phyloP scores from a whole-genome alignment of 129 eudicot species.

The Silybum marianum region DNA sequence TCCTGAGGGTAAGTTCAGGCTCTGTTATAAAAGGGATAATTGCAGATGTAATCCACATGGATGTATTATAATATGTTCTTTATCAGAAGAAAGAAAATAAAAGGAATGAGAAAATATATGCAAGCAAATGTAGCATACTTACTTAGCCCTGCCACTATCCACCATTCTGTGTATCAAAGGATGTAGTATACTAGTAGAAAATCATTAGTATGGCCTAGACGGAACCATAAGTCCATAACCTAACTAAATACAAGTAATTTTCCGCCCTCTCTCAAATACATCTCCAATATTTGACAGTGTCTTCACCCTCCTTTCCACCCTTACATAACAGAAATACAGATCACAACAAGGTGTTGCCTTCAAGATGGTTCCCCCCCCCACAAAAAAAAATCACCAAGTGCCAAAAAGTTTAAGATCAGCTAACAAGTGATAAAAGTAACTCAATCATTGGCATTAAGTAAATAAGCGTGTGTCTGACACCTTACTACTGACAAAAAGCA shows the following conservation, averaged over 20 bases:
- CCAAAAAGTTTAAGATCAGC: constrained; percentile 10
- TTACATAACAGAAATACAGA: background rate
- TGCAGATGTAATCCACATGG: background rate
- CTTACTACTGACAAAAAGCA: constrained; percentile 88
- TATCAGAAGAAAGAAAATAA: background rate
- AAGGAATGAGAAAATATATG: background rate
- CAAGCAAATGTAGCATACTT: background rate
- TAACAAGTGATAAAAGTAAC: constrained; percentile 17
- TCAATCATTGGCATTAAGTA: constrained; percentile 21
- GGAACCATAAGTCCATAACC: too few species aligned
- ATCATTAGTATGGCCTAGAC: too few species aligned
- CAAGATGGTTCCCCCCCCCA: background rate
- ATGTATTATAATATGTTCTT: background rate
- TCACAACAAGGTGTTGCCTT: background rate
- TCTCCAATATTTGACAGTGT: background rate
- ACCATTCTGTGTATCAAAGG: background rate
- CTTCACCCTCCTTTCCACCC: background rate
- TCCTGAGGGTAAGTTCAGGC: background rate
- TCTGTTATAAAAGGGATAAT: background rate
- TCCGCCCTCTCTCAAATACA: background rate
- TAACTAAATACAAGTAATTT: too few species aligned
- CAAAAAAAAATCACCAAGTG: background rate
- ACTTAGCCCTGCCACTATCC: background rate
- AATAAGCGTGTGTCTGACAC: constrained; percentile 39
- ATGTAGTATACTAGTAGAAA: background rate